These are phyloP conservation scores for Penicillium ochrochloron DNA, from an alignment of 495 filamentous ascomycete genomes.

Conservation along the genomic window DNA sequence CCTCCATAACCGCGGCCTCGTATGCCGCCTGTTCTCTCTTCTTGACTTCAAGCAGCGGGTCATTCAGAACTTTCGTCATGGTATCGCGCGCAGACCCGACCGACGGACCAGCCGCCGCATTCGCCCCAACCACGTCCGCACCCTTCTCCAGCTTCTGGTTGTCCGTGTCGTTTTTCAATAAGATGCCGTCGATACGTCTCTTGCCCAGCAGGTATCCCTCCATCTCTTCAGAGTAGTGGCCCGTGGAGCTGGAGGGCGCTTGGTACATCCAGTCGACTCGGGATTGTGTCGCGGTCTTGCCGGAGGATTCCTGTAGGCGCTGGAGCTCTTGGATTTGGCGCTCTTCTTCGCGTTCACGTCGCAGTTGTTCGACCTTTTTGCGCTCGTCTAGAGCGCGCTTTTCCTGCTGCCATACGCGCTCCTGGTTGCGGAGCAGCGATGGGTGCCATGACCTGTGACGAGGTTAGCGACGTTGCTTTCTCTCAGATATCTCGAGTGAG, in stretches of 20 bases:
- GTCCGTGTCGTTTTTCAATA: constrained; percentile 79
- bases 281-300: constrained; percentile 72
- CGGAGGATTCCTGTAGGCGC: constrained; percentile 84
- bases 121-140: constrained; percentile 67
- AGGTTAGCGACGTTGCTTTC: constrained; percentile 18
- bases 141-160: constrained; percentile 80
- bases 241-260: constrained; percentile 78
- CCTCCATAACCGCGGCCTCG: constrained; percentile 86
- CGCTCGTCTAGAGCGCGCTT: constrained; percentile 94
- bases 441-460: constrained; percentile 79
- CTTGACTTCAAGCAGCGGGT: constrained; percentile 91
- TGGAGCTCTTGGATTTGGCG: constrained; percentile 90
- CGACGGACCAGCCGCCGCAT: constrained; percentile 62
- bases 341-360: constrained; percentile 93
- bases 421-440: constrained; percentile 79
- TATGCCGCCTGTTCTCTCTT: constrained; percentile 89
- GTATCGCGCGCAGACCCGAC: constrained; percentile 70
- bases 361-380: constrained; percentile 83
- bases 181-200: constrained; percentile 77
- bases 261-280: constrained; percentile 98
- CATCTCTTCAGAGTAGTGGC: constrained; percentile 86
- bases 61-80: constrained; percentile 81
- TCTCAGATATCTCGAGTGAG: neutral
- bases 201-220: constrained; percentile 94
- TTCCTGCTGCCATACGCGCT: constrained; percentile 82